Evolutionary conservation across 106 monocot species (phyloP).

Genomic region (Triglochin maritima): DNA sequence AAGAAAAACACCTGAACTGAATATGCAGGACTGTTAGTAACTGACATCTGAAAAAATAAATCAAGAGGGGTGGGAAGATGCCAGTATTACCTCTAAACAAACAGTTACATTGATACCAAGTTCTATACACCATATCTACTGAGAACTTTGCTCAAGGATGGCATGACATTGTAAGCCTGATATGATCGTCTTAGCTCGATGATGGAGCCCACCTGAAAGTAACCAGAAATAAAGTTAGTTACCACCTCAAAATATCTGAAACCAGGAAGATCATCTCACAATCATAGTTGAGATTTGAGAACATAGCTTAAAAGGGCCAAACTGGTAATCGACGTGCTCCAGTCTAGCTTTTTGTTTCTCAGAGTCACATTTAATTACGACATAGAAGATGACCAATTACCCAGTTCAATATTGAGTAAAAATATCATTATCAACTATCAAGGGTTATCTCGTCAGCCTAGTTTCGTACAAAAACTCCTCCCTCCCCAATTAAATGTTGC

Average conservation of each 20-base stretch:
- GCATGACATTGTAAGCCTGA: conserved; percentile 98
- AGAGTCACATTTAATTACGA: background rate
- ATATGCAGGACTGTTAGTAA: too few relatives aligned
- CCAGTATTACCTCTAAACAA: background rate
- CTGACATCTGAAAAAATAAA: too few relatives aligned
- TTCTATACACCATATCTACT: conserved; percentile 80
- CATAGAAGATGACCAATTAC: background rate
- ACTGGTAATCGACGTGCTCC: background rate
- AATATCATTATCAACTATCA: too few relatives aligned
- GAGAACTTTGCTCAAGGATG: conserved; percentile 74
- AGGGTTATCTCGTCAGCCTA: too few relatives aligned
- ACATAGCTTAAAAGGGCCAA: background rate
- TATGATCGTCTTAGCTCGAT: conserved; percentile 96
- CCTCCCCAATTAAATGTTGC: too few relatives aligned
- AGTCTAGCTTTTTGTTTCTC: too few relatives aligned
- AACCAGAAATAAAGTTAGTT: conserved; percentile 1
- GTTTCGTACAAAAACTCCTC: too few relatives aligned
- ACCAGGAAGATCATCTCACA: too few relatives aligned
- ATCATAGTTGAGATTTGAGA: background rate
- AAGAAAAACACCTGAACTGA: too few relatives aligned
- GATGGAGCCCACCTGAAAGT: conserved; percentile 81
- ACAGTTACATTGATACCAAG: background rate
- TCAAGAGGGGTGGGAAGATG: background rate
- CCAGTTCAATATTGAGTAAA: too few relatives aligned
- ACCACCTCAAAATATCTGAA: background rate